Evolutionary conservation across 768 basidiomycete genomes (phyloP).

Genomic region (Pulveroboletus sp.): DNA sequence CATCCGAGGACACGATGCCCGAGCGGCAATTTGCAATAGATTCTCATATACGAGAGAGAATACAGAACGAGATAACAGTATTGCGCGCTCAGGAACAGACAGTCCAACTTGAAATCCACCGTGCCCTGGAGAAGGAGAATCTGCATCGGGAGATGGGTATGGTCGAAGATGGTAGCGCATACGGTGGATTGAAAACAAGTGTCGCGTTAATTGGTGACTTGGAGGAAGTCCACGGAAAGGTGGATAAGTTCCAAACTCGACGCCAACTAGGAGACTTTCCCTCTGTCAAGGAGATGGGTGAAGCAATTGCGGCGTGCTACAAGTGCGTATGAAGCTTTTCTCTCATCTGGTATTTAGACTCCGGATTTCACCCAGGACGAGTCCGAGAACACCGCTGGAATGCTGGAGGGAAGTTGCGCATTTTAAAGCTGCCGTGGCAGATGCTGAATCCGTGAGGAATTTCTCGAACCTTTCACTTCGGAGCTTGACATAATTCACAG

Average conservation of each 20-base stretch:
- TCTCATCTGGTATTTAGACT: too few relatives aligned
- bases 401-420: conserved; percentile 71
- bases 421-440: conserved; percentile 68
- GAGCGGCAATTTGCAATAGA: conserved; percentile 76
- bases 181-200: conserved; percentile 53
- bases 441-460: conserved; percentile 61
- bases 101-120: conserved; percentile 71
- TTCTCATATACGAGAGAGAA: conserved; percentile 66
- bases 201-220: conserved; percentile 68
- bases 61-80: conserved; percentile 63
- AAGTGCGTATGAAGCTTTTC: conserved; percentile 36
- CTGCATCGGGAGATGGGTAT: conserved; percentile 67
- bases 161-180: conserved; percentile 41
- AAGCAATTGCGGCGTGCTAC: conserved; percentile 74
- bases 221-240: conserved; percentile 68
- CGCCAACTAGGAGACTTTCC: conserved; percentile 54
- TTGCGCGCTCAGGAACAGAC: conserved; percentile 68
- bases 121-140: conserved; percentile 84
- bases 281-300: conserved; percentile 52
- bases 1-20: conserved; percentile 56
- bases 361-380: conserved; percentile 21
- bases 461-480: conserved; percentile 4
- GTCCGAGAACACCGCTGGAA: conserved; percentile 57
- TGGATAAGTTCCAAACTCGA: conserved; percentile 65
- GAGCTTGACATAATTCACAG: conserved; percentile 34